These are phyloP conservation scores for Phlyctochytrium bullatum DNA, from an alignment of 192 early-diverging fungal genomes.

Conservation along the genomic window DNA sequence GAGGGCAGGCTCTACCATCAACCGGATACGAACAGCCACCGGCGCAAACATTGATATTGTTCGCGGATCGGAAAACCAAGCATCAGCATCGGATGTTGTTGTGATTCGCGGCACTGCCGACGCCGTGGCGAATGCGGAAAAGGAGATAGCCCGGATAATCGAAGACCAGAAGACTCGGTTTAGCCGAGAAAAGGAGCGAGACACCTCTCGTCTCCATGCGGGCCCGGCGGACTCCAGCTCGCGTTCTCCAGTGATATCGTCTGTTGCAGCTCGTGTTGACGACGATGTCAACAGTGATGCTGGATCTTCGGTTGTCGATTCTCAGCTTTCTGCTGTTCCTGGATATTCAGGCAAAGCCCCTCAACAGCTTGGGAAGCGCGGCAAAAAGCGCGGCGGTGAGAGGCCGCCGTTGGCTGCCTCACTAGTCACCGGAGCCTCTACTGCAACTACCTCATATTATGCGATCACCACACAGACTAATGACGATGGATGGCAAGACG, in stretches of 20 bases:
- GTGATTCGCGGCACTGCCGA: slow-evolving; percentile 33
- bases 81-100: slow-evolving; percentile 18
- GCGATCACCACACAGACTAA: slow-evolving; percentile 2
- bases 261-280: slow-evolving; percentile 30
- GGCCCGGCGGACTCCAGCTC: neutral
- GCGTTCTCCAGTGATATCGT: slow-evolving; percentile 7
- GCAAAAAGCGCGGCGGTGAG: slow-evolving; percentile 23
- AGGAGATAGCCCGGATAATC: slow-evolving; percentile 31
- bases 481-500: slow-evolving; percentile 21
- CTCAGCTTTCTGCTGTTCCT: neutral
- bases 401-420: slow-evolving; percentile 8
- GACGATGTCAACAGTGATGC: slow-evolving; percentile 18
- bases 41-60: slow-evolving; percentile 61
- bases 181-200: slow-evolving; percentile 24
- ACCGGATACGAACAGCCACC: slow-evolving; percentile 63
- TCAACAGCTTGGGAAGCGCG: slow-evolving; percentile 5
- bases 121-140: slow-evolving; percentile 26
- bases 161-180: slow-evolving; percentile 25
- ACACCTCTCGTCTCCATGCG: neutral
- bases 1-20: slow-evolving; percentile 67
- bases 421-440: neutral
- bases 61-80: neutral
- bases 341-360: slow-evolving; percentile 21
- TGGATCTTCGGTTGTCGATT: neutral
- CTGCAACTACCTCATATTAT: slow-evolving; percentile 12